A percentile compares a stretch with the other conserved stretches of the same genome.
These are phyloP conservation scores for Aspergillus asperescens DNA, from an alignment of 495 filamentous ascomycete genomes.

Conservation along the genomic window DNA sequence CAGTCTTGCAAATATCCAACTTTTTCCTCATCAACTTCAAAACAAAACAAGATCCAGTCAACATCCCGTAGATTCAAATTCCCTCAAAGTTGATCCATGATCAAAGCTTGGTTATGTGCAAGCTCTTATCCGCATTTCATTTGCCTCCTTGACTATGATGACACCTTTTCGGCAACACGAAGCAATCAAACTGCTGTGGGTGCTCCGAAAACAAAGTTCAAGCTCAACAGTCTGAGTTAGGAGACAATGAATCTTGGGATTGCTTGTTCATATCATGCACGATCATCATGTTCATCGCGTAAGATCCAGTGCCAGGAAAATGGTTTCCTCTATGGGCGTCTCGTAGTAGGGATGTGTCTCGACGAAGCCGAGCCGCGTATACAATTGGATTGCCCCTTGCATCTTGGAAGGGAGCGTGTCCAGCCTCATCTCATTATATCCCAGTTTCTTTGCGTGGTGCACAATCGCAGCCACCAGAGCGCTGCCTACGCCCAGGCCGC, in stretches of 20 bases:
- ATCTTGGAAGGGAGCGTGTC: constrained; percentile 54
- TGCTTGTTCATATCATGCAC: no score
- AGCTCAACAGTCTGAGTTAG: constrained; percentile 38
- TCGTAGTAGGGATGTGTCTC: constrained; percentile 53
- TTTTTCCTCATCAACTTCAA: no score
- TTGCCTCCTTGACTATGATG: constrained; percentile 25
- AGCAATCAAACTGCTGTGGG: constrained; percentile 19
- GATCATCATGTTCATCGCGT: constrained; percentile 2
- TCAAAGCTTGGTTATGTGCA: constrained; percentile 4
- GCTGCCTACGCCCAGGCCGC: constrained; percentile 46
- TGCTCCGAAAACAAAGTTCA: constrained; percentile 26
- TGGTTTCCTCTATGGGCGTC: constrained; percentile 47
- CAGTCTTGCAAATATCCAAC: no score
- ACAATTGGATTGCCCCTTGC: constrained; percentile 46
- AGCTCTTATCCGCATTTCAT: background rate
- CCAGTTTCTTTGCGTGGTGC: constrained; percentile 37
- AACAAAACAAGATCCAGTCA: no score
- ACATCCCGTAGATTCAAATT: no score
- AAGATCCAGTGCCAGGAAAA: constrained; percentile 35
- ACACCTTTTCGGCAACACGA: constrained; percentile 26
- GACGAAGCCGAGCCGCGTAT: constrained; percentile 49
- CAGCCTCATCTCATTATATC: constrained; percentile 51
- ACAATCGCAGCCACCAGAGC: constrained; percentile 41
- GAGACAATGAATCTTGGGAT: background rate
- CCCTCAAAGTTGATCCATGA: background rate